Conservation (phyloP, 768 basidiomycete species). For the Termitomyces sp. region DNA sequence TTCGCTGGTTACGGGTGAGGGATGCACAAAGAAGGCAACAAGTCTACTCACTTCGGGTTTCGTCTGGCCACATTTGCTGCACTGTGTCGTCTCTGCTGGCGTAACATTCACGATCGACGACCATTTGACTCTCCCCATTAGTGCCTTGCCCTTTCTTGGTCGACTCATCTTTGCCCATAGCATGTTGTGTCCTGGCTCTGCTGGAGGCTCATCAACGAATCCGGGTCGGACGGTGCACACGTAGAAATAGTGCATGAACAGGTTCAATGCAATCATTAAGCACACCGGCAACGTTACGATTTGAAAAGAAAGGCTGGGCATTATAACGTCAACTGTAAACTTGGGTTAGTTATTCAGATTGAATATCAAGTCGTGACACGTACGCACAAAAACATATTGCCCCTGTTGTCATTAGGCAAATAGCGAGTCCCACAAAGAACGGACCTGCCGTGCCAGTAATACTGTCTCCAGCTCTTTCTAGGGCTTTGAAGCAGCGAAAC, state of each 20-base stretch:
- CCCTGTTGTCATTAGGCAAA: constrained; percentile 66
- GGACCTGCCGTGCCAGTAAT: constrained; percentile 91
- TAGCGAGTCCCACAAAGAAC: constrained; percentile 81
- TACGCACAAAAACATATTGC: constrained; percentile 78
- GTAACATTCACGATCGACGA: constrained; percentile 48
- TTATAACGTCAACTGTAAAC: constrained; percentile 71
- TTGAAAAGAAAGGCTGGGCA: constrained; percentile 58
- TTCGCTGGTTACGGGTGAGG: constrained; percentile 49
- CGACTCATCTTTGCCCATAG: constrained; percentile 55
- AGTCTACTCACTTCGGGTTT: constrained; percentile 71
- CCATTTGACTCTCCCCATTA: constrained; percentile 49
- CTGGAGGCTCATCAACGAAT: constrained; percentile 60
- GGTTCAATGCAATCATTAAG: constrained; percentile 71
- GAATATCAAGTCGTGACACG: not conserved
- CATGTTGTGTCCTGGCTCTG: constrained; percentile 34
- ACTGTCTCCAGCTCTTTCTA: constrained; percentile 70
- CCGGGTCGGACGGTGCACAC: constrained; percentile 82
- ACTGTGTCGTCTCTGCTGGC: constrained; percentile 53
- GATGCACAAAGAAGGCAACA: not conserved
- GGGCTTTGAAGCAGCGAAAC: constrained; percentile 2
- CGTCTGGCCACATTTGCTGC: constrained; percentile 62
- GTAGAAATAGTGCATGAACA: constrained; percentile 82
- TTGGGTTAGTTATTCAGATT: not conserved
- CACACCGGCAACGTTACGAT: constrained; percentile 65
- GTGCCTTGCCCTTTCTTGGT: constrained; percentile 20